Evolutionary conservation across 352 stramenopile genomes (phyloP).

Genomic region (Paralagenidium karlingii): DNA sequence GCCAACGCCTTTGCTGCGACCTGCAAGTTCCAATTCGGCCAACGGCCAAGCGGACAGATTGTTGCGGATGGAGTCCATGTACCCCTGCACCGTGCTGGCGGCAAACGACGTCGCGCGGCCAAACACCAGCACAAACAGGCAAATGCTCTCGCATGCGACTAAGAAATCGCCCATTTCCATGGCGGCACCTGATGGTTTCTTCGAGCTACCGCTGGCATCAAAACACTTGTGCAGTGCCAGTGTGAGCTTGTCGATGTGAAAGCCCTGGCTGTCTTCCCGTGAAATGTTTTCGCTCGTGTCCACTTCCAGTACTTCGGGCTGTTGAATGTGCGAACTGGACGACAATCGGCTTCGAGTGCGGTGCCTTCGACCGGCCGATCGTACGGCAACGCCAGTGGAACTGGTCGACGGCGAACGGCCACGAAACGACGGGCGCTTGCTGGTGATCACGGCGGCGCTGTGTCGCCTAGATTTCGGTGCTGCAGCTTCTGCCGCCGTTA

Average conservation of each 20-base stretch:
- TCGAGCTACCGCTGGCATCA: constrained; percentile 14
- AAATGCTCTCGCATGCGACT: constrained; percentile 40
- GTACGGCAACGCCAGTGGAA: too few relatives aligned
- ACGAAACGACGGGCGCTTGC: too few relatives aligned
- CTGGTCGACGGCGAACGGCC: too few relatives aligned
- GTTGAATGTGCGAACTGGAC: too few relatives aligned
- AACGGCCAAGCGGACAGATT: constrained; percentile 39
- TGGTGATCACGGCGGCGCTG: too few relatives aligned
- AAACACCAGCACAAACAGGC: constrained; percentile 62
- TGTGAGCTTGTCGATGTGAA: constrained; percentile 36
- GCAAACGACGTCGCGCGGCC: constrained; percentile 71
- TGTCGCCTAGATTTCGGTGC: too few relatives aligned
- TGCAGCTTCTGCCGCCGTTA: too few relatives aligned
- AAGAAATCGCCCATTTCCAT: constrained; percentile 41
- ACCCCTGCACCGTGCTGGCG: constrained; percentile 53
- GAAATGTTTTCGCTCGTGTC: constrained; percentile 30
- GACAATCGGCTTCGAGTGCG: too few relatives aligned
- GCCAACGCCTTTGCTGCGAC: neutral
- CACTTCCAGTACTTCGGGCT: constrained; percentile 40
- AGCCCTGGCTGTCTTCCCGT: constrained; percentile 15
- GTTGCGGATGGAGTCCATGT: constrained; percentile 53
- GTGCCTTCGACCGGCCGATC: too few relatives aligned
- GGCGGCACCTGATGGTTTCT: constrained; percentile 16
- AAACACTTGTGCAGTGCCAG: constrained; percentile 18
- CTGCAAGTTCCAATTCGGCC: too few relatives aligned